Evolutionary conservation across 192 early-diverging fungal genomes (phyloP), one percentile per base, ranked within the genome.

Genomic region (Neocallimastix lanati): DNA sequence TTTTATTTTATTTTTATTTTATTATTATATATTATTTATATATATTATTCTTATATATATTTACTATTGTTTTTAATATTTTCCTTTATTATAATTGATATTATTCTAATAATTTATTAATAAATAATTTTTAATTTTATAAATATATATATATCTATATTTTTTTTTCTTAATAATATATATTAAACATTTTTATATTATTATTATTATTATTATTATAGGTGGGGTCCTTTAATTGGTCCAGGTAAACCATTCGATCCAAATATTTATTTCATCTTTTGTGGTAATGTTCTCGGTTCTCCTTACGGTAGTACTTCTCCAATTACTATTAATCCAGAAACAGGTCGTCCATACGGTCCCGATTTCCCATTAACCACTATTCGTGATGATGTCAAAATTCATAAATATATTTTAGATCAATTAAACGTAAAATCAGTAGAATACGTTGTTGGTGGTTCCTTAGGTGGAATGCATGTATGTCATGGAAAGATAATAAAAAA

Each of bases 401-500:
- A 97, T 80, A 93, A 92, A 76, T 76, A 83, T 28, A 89, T 99
- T n/a, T 86, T 99, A 79, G 94, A 97, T 83, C 77, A 81, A 28
- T 83, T 99, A 77, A 95, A 96, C 30, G 94, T 98, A 35, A 91
- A 89, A 78, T 88, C 93, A 80, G 89, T 99, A 50, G 93, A 94
- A 21, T 92, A 93, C 35, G 94, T 92, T 76, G 93, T 99, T 82
- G 98, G 98, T 37, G 98, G 98, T 4, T 97, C 95, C 13, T 93
- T 99, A 92, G 98, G 98, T 78, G 98, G 98, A 13, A 98, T 99
- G 96, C 94, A 96, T n/a, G n/a, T n/a, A n/a, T n/a, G n/a, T n/a
- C n/a, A n/a, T n/a, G n/a, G n/a, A n/a, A n/a, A n/a, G n/a, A n/a
- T n/a, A n/a, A n/a, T n/a, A n/a, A n/a, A n/a, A n/a, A n/a, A n/a